phyloP scores from a whole-genome alignment of 2,329 filamentous ascomycete species.

The Hypomyces perniciosus region DNA sequence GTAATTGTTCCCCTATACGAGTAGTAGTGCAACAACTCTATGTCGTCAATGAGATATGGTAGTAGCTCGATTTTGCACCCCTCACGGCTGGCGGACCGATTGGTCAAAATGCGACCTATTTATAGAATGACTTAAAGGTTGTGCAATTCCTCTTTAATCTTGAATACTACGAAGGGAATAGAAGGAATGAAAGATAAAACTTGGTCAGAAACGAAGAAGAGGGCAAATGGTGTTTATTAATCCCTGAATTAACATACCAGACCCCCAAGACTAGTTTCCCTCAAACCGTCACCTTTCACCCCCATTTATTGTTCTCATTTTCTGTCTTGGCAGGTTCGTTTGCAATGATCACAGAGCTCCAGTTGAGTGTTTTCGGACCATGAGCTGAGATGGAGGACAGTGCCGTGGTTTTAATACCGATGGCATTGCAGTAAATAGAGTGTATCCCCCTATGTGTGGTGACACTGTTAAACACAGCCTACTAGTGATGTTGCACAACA shows the following conservation, averaged over 20 bases:
- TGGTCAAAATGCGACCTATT: too few relatives aligned
- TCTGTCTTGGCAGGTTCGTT: slow-evolving; percentile 9
- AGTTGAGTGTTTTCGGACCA: background rate
- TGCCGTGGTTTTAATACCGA: background rate
- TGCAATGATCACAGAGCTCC: slow-evolving; percentile 15
- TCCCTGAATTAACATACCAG: background rate
- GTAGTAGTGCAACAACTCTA: too few relatives aligned
- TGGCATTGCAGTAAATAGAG: background rate
- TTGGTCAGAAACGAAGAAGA: background rate
- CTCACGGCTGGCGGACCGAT: too few relatives aligned
- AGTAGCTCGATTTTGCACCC: too few relatives aligned
- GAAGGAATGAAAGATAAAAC: background rate
- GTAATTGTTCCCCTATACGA: too few relatives aligned
- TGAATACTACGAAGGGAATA: background rate
- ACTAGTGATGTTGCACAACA: too few relatives aligned
- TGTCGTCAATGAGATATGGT: too few relatives aligned
- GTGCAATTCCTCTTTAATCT: background rate
- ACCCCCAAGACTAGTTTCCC: background rate
- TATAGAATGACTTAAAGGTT: too few relatives aligned
- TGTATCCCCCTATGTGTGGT: too few relatives aligned
- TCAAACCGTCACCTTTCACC: background rate
- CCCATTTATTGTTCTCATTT: background rate
- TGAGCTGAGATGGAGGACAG: background rate
- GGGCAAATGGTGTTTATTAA: background rate
- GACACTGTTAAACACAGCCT: too few relatives aligned